Evolutionary conservation across 2,329 filamentous ascomycete species (phyloP).

Genomic region (Arthrobotrys entomopaga): DNA sequence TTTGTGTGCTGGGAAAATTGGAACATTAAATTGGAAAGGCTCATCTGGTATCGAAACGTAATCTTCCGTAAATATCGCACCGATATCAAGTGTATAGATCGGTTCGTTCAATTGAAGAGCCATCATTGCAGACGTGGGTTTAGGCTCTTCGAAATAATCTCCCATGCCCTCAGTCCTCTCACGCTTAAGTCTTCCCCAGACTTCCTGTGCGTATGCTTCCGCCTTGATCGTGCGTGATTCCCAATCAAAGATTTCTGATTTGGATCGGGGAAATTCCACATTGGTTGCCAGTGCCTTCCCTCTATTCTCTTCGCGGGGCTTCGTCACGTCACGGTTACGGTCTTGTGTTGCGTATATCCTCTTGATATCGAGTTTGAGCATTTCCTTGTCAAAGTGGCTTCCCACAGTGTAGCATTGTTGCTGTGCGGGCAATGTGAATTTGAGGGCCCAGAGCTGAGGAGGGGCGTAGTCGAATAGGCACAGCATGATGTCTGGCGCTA

Average conservation of each 20-base stretch:
- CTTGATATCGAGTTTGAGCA: neutral
- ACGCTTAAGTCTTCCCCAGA: neutral
- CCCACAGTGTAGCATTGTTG: slow-evolving; percentile 61
- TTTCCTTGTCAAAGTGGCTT: neutral
- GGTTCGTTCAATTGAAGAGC: neutral
- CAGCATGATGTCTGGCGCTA: slow-evolving; percentile 61
- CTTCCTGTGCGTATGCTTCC: neutral
- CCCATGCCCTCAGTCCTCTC: neutral
- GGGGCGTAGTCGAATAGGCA: slow-evolving; percentile 59
- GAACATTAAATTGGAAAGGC: too few relatives aligned
- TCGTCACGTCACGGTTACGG: neutral
- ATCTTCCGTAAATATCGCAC: too few relatives aligned
- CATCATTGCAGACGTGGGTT: slow-evolving; percentile 1
- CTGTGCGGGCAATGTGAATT: slow-evolving; percentile 62
- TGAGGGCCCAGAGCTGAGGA: slow-evolving; percentile 59
- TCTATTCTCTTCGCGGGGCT: neutral
- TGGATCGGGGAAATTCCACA: too few relatives aligned
- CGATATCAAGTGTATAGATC: neutral
- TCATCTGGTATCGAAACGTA: too few relatives aligned
- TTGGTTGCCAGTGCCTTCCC: neutral
- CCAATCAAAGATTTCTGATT: too few relatives aligned
- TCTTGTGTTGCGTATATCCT: neutral
- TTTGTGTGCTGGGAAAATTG: too few relatives aligned
- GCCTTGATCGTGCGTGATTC: neutral
- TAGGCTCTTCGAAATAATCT: neutral